Base-by-base conservation (phyloP, 257 asterid species). In the Plantago major region DNA sequence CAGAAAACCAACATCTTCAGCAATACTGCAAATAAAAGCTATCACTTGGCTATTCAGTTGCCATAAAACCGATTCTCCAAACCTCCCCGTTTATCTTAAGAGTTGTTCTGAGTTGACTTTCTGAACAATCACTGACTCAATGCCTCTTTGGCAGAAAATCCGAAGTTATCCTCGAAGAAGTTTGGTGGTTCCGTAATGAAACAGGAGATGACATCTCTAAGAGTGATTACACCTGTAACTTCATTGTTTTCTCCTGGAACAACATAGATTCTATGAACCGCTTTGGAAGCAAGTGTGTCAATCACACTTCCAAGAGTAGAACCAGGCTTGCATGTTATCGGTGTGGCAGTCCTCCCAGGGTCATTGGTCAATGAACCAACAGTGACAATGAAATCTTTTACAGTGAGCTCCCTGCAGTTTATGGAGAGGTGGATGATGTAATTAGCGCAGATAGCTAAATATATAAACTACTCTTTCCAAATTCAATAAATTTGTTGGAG, bases 191-290 rank as follows among this genome's bases (percentile, higher is more conserved):
- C 98, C 6, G 66, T 73, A 58, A 91, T 79, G 37, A 89, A 89
- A 77, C 95, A 86, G 0, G 96, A 84, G 76, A 86, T 86, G 46
- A 92, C 97, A 59, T 86, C 94, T 68, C 98, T 78, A 12, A 91
- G 84, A 0, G 99, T 89, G 9, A 89, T 75, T 26, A 92, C 89
- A 0, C 99, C 95, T 1, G 67, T 40, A 1, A 83, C 84, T 46
- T 82, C 79, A 44, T 71, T 69, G 3, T 52, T 58, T 37, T 40
- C 74, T 0, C 72, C 87, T 3, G 74, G 65, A 3, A 81, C 88
- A 45, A 84, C 90, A n/a, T 92, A 83, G 70, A 92, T 81, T 51
- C 99, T 75, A 68, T 89, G 90, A 65, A 86, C 93, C 6, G 73
- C 73, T 64, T 73, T 75, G 7, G 79, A 65, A 10, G 95, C 82